These are phyloP conservation scores for Mallotus nudiflorus DNA, from an alignment of 345 rosid genomes.

Conservation along the genomic window DNA sequence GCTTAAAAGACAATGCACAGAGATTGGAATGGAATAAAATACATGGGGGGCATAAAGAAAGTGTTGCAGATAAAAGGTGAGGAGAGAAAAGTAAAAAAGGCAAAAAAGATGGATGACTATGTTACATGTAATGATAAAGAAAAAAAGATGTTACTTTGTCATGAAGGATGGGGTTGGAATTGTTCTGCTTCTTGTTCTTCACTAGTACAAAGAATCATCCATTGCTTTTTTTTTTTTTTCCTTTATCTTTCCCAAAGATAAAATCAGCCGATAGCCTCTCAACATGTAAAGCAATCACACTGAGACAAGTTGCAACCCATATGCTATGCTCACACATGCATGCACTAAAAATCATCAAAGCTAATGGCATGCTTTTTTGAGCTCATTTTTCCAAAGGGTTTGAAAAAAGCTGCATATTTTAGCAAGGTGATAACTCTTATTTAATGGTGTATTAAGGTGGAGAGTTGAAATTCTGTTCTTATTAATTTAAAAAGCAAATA, in stretches of 20 bases:
- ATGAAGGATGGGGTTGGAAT: constrained; percentile 39
- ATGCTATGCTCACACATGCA: too few species aligned
- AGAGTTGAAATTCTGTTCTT: too few species aligned
- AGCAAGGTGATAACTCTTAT: too few species aligned
- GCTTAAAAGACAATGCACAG: constrained; percentile 30
- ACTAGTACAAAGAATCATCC: constrained; percentile 17
- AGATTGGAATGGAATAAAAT: constrained; percentile 24
- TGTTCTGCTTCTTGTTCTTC: constrained; percentile 2
- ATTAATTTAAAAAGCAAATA: too few species aligned
- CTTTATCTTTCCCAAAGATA: not conserved
- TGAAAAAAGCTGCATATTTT: too few species aligned
- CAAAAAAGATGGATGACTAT: constrained; percentile 13
- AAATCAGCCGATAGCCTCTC: not conserved
- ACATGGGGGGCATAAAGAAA: constrained; percentile 2
- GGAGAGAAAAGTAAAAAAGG: not conserved
- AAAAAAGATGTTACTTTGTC: constrained; percentile 53
- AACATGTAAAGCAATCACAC: constrained; percentile 14
- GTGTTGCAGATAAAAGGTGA: constrained; percentile 27
- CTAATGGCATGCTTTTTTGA: too few species aligned
- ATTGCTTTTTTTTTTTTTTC: constrained; percentile 15
- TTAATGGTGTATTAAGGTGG: too few species aligned
- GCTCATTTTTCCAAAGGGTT: too few species aligned
- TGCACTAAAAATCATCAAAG: too few species aligned
- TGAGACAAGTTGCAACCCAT: constrained; percentile 11
- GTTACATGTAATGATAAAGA: constrained; percentile 21